phyloP scores from a whole-genome alignment of 2,329 filamentous ascomycete species.

The Tolypocladium endophyticum region DNA sequence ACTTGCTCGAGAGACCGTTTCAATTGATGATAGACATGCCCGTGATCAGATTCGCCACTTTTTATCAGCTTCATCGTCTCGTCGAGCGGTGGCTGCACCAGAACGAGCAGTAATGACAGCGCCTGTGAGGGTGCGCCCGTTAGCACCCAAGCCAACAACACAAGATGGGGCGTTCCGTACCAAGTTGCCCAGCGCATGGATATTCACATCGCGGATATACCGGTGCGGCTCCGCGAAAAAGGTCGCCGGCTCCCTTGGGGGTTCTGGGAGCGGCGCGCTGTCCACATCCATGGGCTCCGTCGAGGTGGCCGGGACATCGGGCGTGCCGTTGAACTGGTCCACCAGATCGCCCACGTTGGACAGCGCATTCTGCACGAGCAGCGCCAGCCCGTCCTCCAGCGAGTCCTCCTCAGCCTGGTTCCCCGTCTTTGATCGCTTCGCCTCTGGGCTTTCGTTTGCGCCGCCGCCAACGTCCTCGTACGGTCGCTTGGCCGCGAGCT shows the following conservation, averaged over 20 bases:
- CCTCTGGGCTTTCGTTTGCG: constrained; percentile 16
- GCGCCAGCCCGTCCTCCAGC: constrained; percentile 24
- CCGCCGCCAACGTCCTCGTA: constrained; percentile 18
- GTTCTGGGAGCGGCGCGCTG: constrained; percentile 15
- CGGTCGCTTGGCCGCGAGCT: constrained; percentile 26
- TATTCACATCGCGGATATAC: constrained; percentile 25
- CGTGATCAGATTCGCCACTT: constrained; percentile 21
- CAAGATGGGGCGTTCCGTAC: constrained; percentile 16
- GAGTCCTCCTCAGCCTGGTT: constrained; percentile 14
- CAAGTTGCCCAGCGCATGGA: constrained; percentile 28
- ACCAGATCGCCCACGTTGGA: constrained; percentile 28
- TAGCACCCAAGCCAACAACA: constrained; percentile 3
- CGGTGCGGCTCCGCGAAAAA: constrained; percentile 26
- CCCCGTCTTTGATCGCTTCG: constrained; percentile 24
- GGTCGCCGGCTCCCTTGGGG: constrained; percentile 14
- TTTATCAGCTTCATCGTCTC: constrained; percentile 22
- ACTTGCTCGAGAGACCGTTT: constrained; percentile 21
- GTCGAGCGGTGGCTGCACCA: constrained; percentile 25
- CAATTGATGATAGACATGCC: constrained; percentile 19
- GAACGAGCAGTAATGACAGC: constrained; percentile 25
- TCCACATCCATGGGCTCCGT: constrained; percentile 25
- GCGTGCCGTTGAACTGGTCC: constrained; percentile 16
- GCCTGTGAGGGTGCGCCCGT: constrained; percentile 16
- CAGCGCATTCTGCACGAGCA: constrained; percentile 29
- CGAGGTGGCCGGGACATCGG: constrained; percentile 12